These are phyloP conservation scores for Coffea eugenioides DNA, from an alignment of 257 asterid species.

Conservation along the genomic window DNA sequence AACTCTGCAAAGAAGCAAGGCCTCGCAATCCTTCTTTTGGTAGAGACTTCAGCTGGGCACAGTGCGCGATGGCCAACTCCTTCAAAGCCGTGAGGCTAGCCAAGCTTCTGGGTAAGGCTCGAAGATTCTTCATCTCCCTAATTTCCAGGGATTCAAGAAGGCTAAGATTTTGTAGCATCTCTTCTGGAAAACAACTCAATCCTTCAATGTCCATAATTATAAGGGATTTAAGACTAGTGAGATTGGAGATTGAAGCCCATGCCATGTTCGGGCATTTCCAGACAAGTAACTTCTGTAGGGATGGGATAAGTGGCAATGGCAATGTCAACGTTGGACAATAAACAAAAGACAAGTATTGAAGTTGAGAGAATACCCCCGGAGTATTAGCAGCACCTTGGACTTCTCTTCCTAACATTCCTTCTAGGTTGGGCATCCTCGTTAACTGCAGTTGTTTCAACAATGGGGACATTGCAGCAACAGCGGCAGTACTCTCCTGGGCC, in stretches of 20 bases:
- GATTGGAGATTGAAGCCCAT: no score
- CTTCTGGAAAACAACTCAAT: no score
- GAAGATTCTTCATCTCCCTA: background rate
- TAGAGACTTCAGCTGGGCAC: background rate
- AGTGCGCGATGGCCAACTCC: background rate
- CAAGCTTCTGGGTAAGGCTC: background rate
- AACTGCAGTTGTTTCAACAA: background rate
- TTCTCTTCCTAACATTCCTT: conserved; percentile 13
- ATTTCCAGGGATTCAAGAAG: background rate
- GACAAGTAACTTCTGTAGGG: background rate
- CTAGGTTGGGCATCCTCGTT: background rate
- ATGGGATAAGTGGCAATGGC: no score
- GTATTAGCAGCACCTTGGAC: background rate
- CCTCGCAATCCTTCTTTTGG: background rate
- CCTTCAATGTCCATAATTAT: no score
- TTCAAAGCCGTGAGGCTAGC: background rate
- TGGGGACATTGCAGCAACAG: conserved; percentile 3
- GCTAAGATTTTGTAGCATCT: no score
- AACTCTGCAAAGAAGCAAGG: background rate
- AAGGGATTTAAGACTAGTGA: no score
- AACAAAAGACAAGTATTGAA: background rate
- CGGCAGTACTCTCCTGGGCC: background rate
- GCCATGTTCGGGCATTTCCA: background rate
- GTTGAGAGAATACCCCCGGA: conserved; percentile 9
- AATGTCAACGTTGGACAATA: background rate